Evolutionary conservation across 164 flowering plant species (phyloP).

Genomic region (Echeveria elegans): DNA sequence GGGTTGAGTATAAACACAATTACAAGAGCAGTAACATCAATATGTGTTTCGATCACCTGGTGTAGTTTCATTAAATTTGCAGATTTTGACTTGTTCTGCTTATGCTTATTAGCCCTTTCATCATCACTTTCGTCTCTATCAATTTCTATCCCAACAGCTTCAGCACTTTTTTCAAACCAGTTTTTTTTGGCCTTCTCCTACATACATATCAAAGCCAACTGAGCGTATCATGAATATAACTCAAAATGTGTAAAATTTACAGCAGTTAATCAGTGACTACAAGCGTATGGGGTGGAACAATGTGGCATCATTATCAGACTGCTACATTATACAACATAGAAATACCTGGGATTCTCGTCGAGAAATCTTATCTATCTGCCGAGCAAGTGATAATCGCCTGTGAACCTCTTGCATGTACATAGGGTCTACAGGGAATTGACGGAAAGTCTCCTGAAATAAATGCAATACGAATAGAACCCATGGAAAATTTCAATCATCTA

Average conservation of each 20-base stretch:
- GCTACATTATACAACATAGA: background rate
- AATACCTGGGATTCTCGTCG: constrained; percentile 72
- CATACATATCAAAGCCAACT: constrained; percentile 8
- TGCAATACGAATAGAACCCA: constrained; percentile 1
- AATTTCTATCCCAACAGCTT: constrained; percentile 50
- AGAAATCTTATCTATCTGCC: constrained; percentile 72
- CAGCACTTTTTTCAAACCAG: constrained; percentile 82
- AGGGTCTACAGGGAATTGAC: constrained; percentile 66
- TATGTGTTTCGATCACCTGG: constrained; percentile 35
- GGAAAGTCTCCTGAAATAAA: constrained; percentile 59
- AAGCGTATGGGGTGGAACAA: background rate
- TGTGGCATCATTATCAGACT: background rate
- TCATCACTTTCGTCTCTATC: constrained; percentile 89
- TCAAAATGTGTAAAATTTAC: background rate
- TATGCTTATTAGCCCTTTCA: constrained; percentile 53
- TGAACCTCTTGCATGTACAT: constrained; percentile 84
- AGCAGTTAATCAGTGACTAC: background rate
- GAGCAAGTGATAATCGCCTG: constrained; percentile 75
- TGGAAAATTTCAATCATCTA: background rate
- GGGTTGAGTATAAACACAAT: background rate
- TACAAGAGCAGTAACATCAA: background rate
- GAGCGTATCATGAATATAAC: background rate
- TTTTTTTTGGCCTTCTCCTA: constrained; percentile 73
- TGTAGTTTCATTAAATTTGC: constrained; percentile 51
- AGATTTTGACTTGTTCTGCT: constrained; percentile 46